A percentile compares a stretch with the other conserved stretches of the same genome.
Conservation (phyloP, 2,329 filamentous ascomycete species). For the Coniochaeta pulveracea region DNA sequence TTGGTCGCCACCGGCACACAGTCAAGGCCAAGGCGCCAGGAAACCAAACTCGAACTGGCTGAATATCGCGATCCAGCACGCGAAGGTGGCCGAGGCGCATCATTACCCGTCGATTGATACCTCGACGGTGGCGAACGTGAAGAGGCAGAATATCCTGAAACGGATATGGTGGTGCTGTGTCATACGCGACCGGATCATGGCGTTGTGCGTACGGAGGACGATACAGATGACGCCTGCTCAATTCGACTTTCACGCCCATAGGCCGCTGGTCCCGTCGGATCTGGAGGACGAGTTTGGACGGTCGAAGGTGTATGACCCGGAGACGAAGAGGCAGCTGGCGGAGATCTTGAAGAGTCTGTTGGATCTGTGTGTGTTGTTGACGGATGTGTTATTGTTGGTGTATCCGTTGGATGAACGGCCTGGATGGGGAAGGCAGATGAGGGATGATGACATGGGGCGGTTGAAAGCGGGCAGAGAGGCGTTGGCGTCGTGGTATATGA, state of each 20-base stretch:
- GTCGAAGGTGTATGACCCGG: constrained; percentile 32
- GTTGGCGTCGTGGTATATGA: constrained; percentile 27
- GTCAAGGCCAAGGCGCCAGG: background rate
- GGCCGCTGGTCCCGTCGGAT: constrained; percentile 27
- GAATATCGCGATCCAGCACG: constrained; percentile 35
- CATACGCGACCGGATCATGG: constrained; percentile 36
- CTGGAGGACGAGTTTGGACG: constrained; percentile 31
- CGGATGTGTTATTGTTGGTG: constrained; percentile 31
- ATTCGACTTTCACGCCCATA: constrained; percentile 29
- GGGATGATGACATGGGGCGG: constrained; percentile 17
- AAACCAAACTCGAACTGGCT: constrained; percentile 36
- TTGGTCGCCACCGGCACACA: constrained; percentile 20
- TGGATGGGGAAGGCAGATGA: constrained; percentile 23
- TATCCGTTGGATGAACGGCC: constrained; percentile 30
- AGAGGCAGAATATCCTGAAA: constrained; percentile 23
- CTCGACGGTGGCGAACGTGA: constrained; percentile 12
- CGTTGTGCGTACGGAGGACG: constrained; percentile 35
- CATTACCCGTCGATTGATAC: constrained; percentile 24
- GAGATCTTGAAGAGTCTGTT: constrained; percentile 33
- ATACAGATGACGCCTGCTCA: constrained; percentile 36
- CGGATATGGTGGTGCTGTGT: constrained; percentile 45
- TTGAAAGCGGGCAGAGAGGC: constrained; percentile 24
- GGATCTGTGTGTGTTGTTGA: constrained; percentile 32
- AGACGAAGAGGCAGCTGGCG: constrained; percentile 30
- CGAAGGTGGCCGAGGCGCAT: constrained; percentile 31